Evolutionary conservation across 805 yeast species (phyloP), one percentile per base, ranked within the genome.

Genomic region (Schizosaccharomyces octosporus): DNA sequence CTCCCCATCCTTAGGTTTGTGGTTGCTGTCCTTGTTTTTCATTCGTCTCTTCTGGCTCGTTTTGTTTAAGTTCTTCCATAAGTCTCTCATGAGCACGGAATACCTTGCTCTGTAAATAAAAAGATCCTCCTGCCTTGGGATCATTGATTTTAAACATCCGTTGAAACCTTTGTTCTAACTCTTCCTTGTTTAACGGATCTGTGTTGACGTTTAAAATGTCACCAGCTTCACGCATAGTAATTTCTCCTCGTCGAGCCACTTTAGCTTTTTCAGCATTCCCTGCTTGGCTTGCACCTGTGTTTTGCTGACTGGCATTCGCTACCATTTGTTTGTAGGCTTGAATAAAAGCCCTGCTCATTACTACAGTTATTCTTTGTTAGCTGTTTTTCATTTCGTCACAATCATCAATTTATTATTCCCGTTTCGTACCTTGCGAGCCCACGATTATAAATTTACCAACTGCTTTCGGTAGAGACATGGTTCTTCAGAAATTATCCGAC

Each of bases 261-360:
- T n/a, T 29, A 1, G 31, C 19, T 27, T 21, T 19, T 24, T 57
- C 21, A 9, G 24, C 19, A 41, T 39, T 17, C 13, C 29, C 24
- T 29, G 17, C 60, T 19, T 36, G 42, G 29, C 39, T 32, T n/a
- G 76, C 73, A n/a, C 76, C 72, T 5, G 81, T 78, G 24, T 84
- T 76, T 66, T 81, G 81, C 36, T 86, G 79, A 1, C 90, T 87
- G n/a, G 95, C 82, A 62, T 89, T 89, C 61, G 90, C 86, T 19
- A 97, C 96, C 1, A 95, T 95, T 74, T 93, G 97, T 68, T 83
- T 85, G 77, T 90, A 93, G 0, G 98, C 97, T 71, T 88, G 95
- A n/a, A 87, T 78, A 71, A 93, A 93, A 0, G 98, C 98, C 67
- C 86, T 81, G 62, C 97, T 97, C 69, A 93, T 88, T 39, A 90